A percentile compares a stretch with the other conserved stretches of the same genome.
These are phyloP conservation scores for Leccinum boreale DNA, from an alignment of 768 basidiomycete genomes.

Conservation along the genomic window DNA sequence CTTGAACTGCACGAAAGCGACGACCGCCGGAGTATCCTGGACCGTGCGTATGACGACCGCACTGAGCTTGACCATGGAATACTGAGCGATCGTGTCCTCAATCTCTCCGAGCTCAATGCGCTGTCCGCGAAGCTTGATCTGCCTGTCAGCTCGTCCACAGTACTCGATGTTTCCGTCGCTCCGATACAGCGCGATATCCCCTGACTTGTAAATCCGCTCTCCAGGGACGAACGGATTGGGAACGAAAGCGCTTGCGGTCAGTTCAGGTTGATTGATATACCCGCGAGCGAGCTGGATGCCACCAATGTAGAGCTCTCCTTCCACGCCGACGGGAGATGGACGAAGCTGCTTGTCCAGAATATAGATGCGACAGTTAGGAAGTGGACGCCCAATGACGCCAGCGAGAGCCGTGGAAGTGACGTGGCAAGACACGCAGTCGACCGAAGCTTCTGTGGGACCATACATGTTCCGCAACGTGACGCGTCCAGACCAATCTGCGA, in stretches of 20 bases:
- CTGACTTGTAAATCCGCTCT: conserved; percentile 31
- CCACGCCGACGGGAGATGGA: conserved; percentile 29
- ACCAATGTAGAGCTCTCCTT: conserved; percentile 23
- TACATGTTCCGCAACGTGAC: conserved; percentile 33
- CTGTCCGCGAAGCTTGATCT: conserved; percentile 33
- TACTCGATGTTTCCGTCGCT: conserved; percentile 28
- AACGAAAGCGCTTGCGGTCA: conserved; percentile 26
- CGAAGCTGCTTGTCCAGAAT: conserved; percentile 26
- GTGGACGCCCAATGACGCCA: conserved; percentile 30
- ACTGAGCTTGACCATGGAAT: conserved; percentile 15
- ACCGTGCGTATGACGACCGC: conserved; percentile 27
- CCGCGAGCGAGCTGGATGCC: conserved; percentile 21
- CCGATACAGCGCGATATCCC: conserved; percentile 28
- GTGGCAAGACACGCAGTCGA: conserved; percentile 29
- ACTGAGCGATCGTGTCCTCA: conserved; percentile 29
- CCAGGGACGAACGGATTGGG: conserved; percentile 29
- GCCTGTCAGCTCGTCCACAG: conserved; percentile 32
- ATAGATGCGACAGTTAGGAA: conserved; percentile 30
- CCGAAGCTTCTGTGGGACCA: conserved; percentile 32
- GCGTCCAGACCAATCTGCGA: conserved; percentile 23
- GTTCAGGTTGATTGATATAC: conserved; percentile 26
- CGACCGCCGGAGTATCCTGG: conserved; percentile 28
- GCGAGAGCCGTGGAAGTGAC: conserved; percentile 17
- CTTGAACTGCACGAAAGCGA: conserved; percentile 29
- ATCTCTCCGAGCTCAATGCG: conserved; percentile 35